These are phyloP conservation scores for Cyberlindnera lachancei DNA, from an alignment of 805 yeast species.

Conservation along the genomic window DNA sequence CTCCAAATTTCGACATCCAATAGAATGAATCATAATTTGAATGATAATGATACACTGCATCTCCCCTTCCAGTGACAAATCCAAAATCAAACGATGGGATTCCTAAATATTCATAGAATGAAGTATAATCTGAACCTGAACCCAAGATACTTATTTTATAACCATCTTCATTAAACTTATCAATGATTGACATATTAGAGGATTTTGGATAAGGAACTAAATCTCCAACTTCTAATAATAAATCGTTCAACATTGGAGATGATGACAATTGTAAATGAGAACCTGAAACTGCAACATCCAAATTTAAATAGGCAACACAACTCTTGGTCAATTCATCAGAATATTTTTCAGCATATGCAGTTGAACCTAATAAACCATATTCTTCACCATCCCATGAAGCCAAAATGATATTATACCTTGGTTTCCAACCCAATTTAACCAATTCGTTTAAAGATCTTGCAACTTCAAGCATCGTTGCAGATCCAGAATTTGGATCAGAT, in stretches of 20 bases:
- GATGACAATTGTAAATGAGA: slow-evolving; percentile 38
- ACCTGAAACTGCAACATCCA: slow-evolving; percentile 62
- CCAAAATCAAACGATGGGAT: slow-evolving; percentile 56
- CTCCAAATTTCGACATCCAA: slow-evolving; percentile 63
- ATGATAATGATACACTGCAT: slow-evolving; percentile 68
- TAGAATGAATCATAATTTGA: slow-evolving; percentile 65
- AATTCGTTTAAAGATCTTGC: slow-evolving; percentile 52
- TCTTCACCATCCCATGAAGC: slow-evolving; percentile 88
- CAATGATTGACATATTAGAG: slow-evolving; percentile 16
- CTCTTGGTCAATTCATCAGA: slow-evolving; percentile 38
- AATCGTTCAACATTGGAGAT: slow-evolving; percentile 49
- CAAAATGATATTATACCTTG: slow-evolving; percentile 53
- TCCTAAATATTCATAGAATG: slow-evolving; percentile 52
- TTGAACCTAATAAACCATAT: slow-evolving; percentile 66
- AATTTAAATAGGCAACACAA: slow-evolving; percentile 61
- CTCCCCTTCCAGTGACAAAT: slow-evolving; percentile 35
- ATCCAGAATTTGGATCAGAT: slow-evolving; percentile 72
- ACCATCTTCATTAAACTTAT: slow-evolving; percentile 23
- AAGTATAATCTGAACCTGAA: slow-evolving; percentile 66
- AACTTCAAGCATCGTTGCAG: slow-evolving; percentile 57
- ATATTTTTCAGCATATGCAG: slow-evolving; percentile 67
- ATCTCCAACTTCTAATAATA: slow-evolving; percentile 38
- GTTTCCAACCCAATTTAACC: slow-evolving; percentile 52
- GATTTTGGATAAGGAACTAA: slow-evolving; percentile 37
- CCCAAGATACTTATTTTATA: slow-evolving; percentile 47